Evolutionary conservation across 2,329 filamentous ascomycete genomes (phyloP).

Genomic region (Aureobasidium mangrovei): DNA sequence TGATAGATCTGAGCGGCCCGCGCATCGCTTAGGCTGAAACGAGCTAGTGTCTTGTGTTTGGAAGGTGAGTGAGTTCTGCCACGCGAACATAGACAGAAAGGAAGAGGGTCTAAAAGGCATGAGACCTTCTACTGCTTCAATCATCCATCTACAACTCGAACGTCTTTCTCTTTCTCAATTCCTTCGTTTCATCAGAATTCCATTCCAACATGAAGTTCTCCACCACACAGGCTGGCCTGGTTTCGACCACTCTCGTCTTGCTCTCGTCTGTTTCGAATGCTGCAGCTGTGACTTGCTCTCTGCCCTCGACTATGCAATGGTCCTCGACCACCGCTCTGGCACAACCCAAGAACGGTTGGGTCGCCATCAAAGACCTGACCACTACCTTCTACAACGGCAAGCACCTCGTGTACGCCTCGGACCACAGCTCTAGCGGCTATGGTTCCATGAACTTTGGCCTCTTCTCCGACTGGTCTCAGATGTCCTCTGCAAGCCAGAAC

Average conservation of each 20-base stretch:
- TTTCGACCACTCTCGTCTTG: constrained; percentile 9
- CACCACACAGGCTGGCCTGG: constrained; percentile 10
- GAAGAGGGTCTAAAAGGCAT: no score
- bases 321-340: constrained; percentile 44
- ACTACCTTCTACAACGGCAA: constrained; percentile 46
- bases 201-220: constrained; percentile 14
- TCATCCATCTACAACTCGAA: no score
- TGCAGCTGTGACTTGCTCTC: constrained; percentile 32
- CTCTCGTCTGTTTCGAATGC: constrained; percentile 11
- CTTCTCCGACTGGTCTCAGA: constrained; percentile 46
- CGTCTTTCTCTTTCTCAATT: no score
- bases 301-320: constrained; percentile 50
- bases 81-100: no score
- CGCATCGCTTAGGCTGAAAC: no score
- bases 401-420: constrained; percentile 53
- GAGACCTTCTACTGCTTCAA: no score
- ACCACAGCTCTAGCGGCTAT: constrained; percentile 38
- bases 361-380: constrained; percentile 56
- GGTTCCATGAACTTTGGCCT: constrained; percentile 52
- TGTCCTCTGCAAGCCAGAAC: constrained; percentile 46
- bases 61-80: no score
- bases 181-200: no score
- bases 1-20: no score
- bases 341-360: constrained; percentile 45
- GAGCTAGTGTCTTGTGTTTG: no score